Evolutionary conservation across 2,329 filamentous ascomycete genomes (phyloP), one percentile per base, ranked within the genome.

Genomic region (Nemania sp.): DNA sequence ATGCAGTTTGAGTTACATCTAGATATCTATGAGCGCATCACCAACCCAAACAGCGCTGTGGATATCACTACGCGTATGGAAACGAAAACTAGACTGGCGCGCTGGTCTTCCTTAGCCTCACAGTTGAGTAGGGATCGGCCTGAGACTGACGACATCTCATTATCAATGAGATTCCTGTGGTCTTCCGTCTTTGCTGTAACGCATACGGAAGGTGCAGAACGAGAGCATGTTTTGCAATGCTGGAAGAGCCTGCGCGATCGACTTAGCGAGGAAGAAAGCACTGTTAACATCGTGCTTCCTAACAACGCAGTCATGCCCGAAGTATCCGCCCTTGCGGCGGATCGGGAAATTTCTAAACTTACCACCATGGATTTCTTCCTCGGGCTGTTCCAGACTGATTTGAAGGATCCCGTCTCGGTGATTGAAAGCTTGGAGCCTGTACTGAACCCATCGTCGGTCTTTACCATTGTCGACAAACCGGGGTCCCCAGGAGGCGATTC

Each of bases 291-390:
- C 13, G 82, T 85, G 38, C 83, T 98, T 0, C 88, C 91, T 3
- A 98, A 99, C 78, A 98, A 97, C 76, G 87, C 89, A 1, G 87
- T 94, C 22, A 97, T 99, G 90, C 89, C 93, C 0, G 92, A 96
- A 70, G 87, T 99, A 57, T 98, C 95, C 0, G 82, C 89, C 1
- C 86, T 87, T n/a, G 93, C 93, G 0, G 90, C 96, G 7, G 94
- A 98, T 70, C 90, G 93, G 62, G 95, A 99, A 77, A 91, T 98
- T 27, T 95, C 93, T 13, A 94, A 94, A 74, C 86, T 98, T 38
- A 97, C 93, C 15, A 98, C 95, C 0, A 96, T 97, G 88, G 95
- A 98, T 76, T 98, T 98, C 79, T 98, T 99, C 79, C 86, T 94
- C 58, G 93, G 90, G 43, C 88, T 99, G 0, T 98, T 98, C 77